A percentile compares a stretch with the other conserved stretches of the same genome.
Conservation (phyloP, 768 basidiomycete species). For the Naganishia onofrii region DNA sequence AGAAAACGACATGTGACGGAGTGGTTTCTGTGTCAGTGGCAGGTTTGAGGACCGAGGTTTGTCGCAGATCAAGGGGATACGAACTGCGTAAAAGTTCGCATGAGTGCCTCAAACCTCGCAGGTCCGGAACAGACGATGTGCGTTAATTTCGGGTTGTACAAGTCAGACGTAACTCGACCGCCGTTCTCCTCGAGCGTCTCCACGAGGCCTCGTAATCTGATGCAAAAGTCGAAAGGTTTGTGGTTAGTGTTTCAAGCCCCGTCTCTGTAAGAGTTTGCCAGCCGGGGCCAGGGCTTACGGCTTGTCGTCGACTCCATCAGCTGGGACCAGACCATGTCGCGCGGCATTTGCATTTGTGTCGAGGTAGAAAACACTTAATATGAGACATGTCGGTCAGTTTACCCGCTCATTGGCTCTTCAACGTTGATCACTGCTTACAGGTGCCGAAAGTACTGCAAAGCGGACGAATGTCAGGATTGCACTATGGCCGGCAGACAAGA, state of each 20-base stretch:
- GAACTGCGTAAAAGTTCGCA: constrained; percentile 61
- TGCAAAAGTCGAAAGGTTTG: no score
- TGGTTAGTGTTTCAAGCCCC: no score
- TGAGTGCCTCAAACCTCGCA: constrained; percentile 65
- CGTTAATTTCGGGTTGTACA: constrained; percentile 75
- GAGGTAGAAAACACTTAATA: constrained; percentile 75
- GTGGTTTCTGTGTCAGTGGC: constrained; percentile 43
- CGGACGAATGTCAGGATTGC: no score
- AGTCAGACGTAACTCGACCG: constrained; percentile 63
- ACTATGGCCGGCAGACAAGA: background rate
- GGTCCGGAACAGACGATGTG: constrained; percentile 82
- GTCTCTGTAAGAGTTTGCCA: no score
- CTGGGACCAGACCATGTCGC: constrained; percentile 61
- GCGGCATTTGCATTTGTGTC: constrained; percentile 74
- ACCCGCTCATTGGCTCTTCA: background rate
- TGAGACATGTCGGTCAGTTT: background rate
- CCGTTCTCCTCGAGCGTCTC: constrained; percentile 64
- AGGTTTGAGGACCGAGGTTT: no score
- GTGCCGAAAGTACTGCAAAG: constrained; percentile 69
- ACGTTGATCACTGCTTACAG: constrained; percentile 58
- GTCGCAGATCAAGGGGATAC: constrained; percentile 64
- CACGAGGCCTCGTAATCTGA: constrained; percentile 54
- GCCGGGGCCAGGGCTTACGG: background rate
- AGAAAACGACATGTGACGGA: background rate
- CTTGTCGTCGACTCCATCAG: constrained; percentile 3